Evolutionary conservation across 108 stramenopile species (phyloP).

Genomic region (Ochromonas danica): DNA sequence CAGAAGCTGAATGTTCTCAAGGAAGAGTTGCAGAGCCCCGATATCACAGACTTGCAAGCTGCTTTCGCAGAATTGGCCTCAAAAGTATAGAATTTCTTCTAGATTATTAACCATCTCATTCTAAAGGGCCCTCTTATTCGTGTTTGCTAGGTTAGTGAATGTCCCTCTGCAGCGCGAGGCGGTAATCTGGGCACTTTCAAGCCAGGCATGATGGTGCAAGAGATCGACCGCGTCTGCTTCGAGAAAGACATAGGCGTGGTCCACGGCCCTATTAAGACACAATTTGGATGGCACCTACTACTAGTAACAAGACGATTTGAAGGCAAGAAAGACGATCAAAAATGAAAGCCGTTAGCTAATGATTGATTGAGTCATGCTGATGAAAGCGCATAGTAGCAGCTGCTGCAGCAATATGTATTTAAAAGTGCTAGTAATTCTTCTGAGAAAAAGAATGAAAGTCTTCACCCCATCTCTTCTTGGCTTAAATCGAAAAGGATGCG

Average conservation of each 20-base stretch:
- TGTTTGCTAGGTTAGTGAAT: slow-evolving; percentile 41
- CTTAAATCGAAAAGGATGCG: no score
- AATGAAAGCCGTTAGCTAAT: no score
- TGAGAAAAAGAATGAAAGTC: no score
- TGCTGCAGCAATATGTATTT: no score
- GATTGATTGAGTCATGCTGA: no score
- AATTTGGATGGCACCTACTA: slow-evolving; percentile 67
- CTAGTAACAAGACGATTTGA: slow-evolving; percentile 53
- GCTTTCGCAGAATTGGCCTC: not conserved
- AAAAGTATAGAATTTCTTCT: not conserved
- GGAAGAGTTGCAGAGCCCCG: not conserved
- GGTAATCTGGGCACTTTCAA: slow-evolving; percentile 64
- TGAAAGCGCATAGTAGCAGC: no score
- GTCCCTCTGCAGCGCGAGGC: slow-evolving; percentile 57
- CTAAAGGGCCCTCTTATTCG: no score
- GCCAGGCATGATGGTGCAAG: slow-evolving; percentile 68
- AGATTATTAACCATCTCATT: no score
- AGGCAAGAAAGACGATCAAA: no score
- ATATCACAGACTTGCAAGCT: not conserved
- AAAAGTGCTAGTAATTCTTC: no score
- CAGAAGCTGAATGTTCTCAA: not conserved
- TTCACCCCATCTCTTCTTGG: no score
- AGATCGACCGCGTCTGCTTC: slow-evolving; percentile 63
- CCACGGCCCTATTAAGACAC: slow-evolving; percentile 63
- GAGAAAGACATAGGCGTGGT: slow-evolving; percentile 60